Base-by-base conservation (phyloP, 345 rosid genomes). In the Geranium brycei region DNA sequence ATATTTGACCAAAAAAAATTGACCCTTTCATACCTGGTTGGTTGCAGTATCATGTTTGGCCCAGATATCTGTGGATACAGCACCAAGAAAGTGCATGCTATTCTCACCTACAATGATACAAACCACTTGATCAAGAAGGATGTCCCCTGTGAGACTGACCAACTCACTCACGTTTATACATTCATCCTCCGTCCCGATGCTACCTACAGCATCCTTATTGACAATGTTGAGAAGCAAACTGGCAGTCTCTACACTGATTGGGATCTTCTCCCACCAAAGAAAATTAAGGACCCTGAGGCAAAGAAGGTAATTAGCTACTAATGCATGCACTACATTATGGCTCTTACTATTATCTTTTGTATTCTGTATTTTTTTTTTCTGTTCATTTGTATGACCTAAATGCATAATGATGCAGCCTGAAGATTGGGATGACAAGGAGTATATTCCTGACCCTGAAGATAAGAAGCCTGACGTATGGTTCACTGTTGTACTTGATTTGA, bases 11-110 rank as follows among this genome's bases (percentile, higher is more conserved):
- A 5, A 57, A 57, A 57, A 17, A 57, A 3, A 7, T 18, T 57
- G 19, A 57, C 19, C 16, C 19, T 31, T 58, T 57, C 3, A 62
- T 7, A 41, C 63, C 11, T 70, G 57, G 51, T 55, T 74, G 63
- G 58, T 51, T 78, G 28, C 89, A 95, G 99, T 65, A 91, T 93
- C 60, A 93, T 93, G 99, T 93, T 93, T 85, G 99, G 99, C 55
- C 99, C 97, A 0, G 97, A 93, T 80, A 88, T 93, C 58, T 91
- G 99, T 77, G 99, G 99, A 62, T 81, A 87, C 82, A 88, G 86
- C 78, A 93, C 99, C 12, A 93, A 91, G 85, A 93, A 93, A 81
- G 99, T 93, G n/a, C 99, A 93, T 73, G 91, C 99, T 51, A 93
- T 93, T 78, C 95, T 93, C 61, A 87, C 66, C 74, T 85, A 93